Conservation (phyloP, 2,329 filamentous ascomycete species). For the Lecanoromycetidae sp. region DNA sequence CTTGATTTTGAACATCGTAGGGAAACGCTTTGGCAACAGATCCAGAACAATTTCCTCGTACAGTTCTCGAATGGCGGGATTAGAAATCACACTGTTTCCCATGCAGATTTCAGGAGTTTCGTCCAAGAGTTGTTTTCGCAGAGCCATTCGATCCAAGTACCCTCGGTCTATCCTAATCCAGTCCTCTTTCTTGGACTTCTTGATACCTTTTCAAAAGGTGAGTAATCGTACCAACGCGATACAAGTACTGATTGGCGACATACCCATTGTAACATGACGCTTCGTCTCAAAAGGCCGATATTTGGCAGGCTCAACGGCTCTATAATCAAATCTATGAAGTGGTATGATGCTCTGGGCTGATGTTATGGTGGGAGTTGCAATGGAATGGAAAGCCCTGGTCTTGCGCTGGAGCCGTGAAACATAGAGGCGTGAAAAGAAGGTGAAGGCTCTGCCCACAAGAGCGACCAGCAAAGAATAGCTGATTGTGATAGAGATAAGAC, state of each 20-base stretch:
- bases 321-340: slow-evolving; percentile 5
- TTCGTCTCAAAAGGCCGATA: slow-evolving; percentile 12
- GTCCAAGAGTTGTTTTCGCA: slow-evolving; percentile 6
- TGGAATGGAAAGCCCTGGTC: not conserved
- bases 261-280: slow-evolving; percentile 12
- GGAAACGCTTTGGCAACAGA: slow-evolving; percentile 13
- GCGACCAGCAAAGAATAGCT: slow-evolving; percentile 5
- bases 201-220: slow-evolving; percentile 7
- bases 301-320: slow-evolving; percentile 3
- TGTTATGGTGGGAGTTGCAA: not conserved
- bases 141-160: slow-evolving; percentile 6
- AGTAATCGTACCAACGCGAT: not conserved
- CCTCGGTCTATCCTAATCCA: slow-evolving; percentile 14
- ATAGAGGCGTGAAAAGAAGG: not conserved
- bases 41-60: slow-evolving; percentile 14
- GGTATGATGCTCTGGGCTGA: not conserved
- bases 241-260: not conserved
- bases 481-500: slow-evolving; percentile 3
- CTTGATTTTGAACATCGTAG: slow-evolving; percentile 11
- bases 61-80: slow-evolving; percentile 8
- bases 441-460: not conserved
- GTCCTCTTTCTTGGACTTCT: slow-evolving; percentile 7
- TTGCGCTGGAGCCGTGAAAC: not conserved
- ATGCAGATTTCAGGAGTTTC: not conserved
- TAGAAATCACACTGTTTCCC: not conserved